Evolutionary conservation across 768 basidiomycete species (phyloP).

Genomic region (Boletellus sp.): DNA sequence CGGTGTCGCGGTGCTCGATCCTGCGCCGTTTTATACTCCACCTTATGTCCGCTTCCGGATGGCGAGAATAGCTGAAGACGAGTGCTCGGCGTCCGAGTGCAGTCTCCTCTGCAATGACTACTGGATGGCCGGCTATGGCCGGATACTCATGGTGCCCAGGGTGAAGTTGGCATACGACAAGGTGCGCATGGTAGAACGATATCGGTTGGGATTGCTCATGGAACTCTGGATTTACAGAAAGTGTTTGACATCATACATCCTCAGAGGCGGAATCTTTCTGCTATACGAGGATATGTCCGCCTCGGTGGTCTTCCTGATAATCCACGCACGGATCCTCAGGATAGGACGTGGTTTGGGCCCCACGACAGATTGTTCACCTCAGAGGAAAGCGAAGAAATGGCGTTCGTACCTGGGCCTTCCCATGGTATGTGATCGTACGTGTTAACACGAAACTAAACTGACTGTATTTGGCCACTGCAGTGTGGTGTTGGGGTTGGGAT

Average conservation of each 20-base stretch:
- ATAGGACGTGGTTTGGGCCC: constrained; percentile 96
- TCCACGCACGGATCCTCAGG: constrained; percentile 94
- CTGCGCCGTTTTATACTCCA: constrained; percentile 89
- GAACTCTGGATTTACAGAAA: constrained; percentile 46
- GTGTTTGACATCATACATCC: constrained; percentile 97
- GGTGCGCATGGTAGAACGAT: constrained; percentile 38
- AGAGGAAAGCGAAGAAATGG: constrained; percentile 76
- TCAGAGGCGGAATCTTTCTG: constrained; percentile 82
- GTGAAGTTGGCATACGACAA: constrained; percentile 96
- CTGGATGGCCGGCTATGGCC: constrained; percentile 92
- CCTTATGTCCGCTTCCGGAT: constrained; percentile 94
- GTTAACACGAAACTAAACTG: neutral
- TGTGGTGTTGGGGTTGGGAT: constrained; percentile 99
- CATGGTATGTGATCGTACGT: constrained; percentile 51
- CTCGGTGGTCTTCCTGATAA: constrained; percentile 98
- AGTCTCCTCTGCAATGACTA: constrained; percentile 98
- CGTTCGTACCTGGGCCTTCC: constrained; percentile 78
- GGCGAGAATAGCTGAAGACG: constrained; percentile 82
- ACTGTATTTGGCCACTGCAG: constrained; percentile 38
- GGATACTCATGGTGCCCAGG: constrained; percentile 96
- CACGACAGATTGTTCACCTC: constrained; percentile 91
- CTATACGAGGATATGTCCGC: constrained; percentile 89
- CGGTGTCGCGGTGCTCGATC: constrained; percentile 92
- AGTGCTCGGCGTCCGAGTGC: constrained; percentile 96
- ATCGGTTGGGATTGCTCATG: constrained; percentile 1